phyloP scores from a whole-genome alignment of 768 basidiomycete genomes.

The Phaeolepiota aurea region DNA sequence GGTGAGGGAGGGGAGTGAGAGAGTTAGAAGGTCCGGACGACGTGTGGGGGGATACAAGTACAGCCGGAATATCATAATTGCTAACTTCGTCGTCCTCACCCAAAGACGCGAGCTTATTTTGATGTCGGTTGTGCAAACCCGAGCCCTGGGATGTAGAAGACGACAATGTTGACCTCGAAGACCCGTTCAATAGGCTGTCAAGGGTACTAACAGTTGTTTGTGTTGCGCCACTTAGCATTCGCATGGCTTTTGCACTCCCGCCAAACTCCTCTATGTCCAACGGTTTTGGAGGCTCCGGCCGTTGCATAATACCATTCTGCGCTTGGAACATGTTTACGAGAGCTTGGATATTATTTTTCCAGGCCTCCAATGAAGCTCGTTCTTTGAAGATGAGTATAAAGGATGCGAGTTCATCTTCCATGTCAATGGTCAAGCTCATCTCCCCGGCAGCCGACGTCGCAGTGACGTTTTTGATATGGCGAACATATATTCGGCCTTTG shows the following conservation, averaged over 20 bases:
- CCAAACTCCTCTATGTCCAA: slow-evolving; percentile 73
- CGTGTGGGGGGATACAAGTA: slow-evolving; percentile 61
- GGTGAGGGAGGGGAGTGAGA: slow-evolving; percentile 74
- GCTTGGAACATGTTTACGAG: slow-evolving; percentile 69
- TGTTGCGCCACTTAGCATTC: slow-evolving; percentile 75
- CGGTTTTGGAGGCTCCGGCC: slow-evolving; percentile 28
- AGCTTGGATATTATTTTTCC: slow-evolving; percentile 76
- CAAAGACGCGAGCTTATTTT: slow-evolving; percentile 54
- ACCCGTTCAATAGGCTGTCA: slow-evolving; percentile 62
- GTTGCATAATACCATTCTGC: slow-evolving; percentile 28
- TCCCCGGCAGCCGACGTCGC: slow-evolving; percentile 74
- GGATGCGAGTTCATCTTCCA: slow-evolving; percentile 95
- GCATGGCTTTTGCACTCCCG: slow-evolving; percentile 64
- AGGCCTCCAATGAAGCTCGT: slow-evolving; percentile 78
- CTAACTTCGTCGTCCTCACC: slow-evolving; percentile 66
- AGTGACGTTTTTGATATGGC: slow-evolving; percentile 86
- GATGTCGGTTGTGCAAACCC: slow-evolving; percentile 22
- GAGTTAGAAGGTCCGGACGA: slow-evolving; percentile 74
- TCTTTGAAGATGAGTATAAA: slow-evolving; percentile 97
- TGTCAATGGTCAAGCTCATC: slow-evolving; percentile 91
- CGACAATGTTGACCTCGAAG: slow-evolving; percentile 61
- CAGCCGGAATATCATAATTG: slow-evolving; percentile 48
- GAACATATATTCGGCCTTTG: slow-evolving; percentile 92
- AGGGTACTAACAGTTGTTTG: slow-evolving; percentile 55
- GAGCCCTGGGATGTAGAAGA: slow-evolving; percentile 70